These are phyloP conservation scores for Blastomyces gilchristii DNA, from an alignment of 2,329 filamentous ascomycete genomes.

Conservation along the genomic window DNA sequence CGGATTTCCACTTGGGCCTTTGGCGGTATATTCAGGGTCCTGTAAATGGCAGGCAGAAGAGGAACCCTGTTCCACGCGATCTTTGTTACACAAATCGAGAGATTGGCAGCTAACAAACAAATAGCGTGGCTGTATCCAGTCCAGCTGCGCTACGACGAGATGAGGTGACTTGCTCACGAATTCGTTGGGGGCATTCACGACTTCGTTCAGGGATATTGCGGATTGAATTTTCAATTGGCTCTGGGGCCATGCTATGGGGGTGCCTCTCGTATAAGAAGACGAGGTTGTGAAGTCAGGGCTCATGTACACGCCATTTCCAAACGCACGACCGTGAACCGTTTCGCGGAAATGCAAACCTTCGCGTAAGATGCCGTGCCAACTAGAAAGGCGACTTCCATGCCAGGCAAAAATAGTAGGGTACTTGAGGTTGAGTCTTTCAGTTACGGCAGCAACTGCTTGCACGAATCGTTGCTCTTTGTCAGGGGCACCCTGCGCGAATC, in stretches of 20 bases:
- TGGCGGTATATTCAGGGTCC: constrained; percentile 29
- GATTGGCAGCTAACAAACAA: constrained; percentile 50
- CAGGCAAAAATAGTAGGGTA: constrained; percentile 72
- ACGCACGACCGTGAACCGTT: constrained; percentile 55
- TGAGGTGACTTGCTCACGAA: constrained; percentile 50
- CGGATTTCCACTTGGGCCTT: constrained; percentile 27
- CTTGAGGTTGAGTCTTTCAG: constrained; percentile 30
- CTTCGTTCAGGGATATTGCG: constrained; percentile 70
- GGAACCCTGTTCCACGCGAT: background rate
- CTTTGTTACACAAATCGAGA: background rate
- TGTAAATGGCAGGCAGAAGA: constrained; percentile 26
- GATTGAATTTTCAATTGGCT: constrained; percentile 51
- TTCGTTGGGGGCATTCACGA: constrained; percentile 60
- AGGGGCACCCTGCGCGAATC: constrained; percentile 77
- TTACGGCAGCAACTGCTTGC: constrained; percentile 43
- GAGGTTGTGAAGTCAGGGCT: constrained; percentile 52
- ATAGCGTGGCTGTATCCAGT: constrained; percentile 88
- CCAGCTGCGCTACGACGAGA: constrained; percentile 62
- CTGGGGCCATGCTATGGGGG: constrained; percentile 48
- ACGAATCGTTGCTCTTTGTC: constrained; percentile 74
- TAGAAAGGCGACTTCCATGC: constrained; percentile 66
- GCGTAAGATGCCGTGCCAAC: constrained; percentile 87
- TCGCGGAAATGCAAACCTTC: constrained; percentile 65
- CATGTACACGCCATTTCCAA: constrained; percentile 74
- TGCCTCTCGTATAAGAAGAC: constrained; percentile 35